phyloP scores from a whole-genome alignment of 306 rosid species.

The barrel medic (Medicago truncatula) region DNA sequence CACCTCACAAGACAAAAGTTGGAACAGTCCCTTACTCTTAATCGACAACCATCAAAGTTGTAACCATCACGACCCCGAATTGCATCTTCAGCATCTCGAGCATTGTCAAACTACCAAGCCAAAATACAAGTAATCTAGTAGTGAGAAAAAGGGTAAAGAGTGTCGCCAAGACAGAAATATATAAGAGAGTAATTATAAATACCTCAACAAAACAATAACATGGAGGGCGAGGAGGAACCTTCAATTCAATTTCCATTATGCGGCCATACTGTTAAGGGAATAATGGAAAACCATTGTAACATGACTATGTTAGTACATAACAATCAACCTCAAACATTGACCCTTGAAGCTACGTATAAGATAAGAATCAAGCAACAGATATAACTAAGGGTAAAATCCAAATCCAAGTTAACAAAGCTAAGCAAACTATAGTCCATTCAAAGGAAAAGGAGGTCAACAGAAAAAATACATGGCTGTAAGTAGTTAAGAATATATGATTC shows the following conservation, averaged over 20 bases:
- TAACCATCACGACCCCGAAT: constrained; percentile 98
- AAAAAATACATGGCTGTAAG: not conserved
- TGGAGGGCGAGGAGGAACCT: constrained; percentile 97
- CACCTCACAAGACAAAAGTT: not conserved
- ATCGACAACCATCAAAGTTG: constrained; percentile 95
- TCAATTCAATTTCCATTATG: constrained; percentile 87
- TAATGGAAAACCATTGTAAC: constrained; percentile 20
- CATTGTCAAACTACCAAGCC: constrained; percentile 78
- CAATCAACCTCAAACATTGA: constrained; percentile 24
- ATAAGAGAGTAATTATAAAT: constrained; percentile 11
- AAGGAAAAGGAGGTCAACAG: not conserved
- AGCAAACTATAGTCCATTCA: constrained; percentile 6
- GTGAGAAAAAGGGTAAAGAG: not conserved
- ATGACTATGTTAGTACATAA: constrained; percentile 36
- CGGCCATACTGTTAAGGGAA: constrained; percentile 88
- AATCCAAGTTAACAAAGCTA: not conserved
- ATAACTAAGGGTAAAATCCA: not conserved
- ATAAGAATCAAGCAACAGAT: not conserved
- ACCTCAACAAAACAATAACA: constrained; percentile 99
- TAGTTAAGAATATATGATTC: not conserved
- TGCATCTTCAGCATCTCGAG: constrained; percentile 97
- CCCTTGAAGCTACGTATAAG: not conserved
- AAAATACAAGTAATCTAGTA: constrained; percentile 26
- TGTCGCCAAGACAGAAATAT: not conserved
- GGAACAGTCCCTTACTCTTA: constrained; percentile 65